Base-by-base conservation (phyloP, 2,329 filamentous ascomycete genomes). In the Orbilia brochopaga region DNA sequence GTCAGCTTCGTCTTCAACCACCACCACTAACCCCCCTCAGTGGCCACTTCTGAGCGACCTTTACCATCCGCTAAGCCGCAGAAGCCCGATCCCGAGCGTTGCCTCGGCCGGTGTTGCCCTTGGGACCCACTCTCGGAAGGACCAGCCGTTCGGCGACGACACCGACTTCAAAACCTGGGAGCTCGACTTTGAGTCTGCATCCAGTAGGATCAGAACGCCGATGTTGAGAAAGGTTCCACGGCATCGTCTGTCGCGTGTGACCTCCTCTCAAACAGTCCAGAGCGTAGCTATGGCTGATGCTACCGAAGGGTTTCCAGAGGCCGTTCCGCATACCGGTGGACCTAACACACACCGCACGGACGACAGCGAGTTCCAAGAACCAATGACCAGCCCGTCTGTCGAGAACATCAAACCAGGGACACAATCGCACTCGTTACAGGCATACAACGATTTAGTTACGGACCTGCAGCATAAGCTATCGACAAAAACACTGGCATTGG, bases 381-480 rank as follows among this genome's bases (percentile, higher is more conserved):
- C 8, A 2, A 54, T 42, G 27, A 11, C 27, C 8, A 48, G n/a
- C 2, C 37, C 24, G 21, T 17, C 58, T 8, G 46, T 19, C 4
- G 65, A 50, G 11, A 15, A 23, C 19, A 44, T 60, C 10, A 53
- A 59, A 11, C 23, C 37, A 7, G 54, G 50, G 13, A 13, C 48
- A 13, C 37, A 50, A 21, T 59, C 61, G 24, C 66, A 59, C 30
- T 60, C 66, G 11, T 17, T 70, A 17, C 58, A 70, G 54, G 66
- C 40, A 21, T 70, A 70, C 17, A 70, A 59, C n/a, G 66, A 70
- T 27, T 13, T 70, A 4, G 54, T 70, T 5, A 51, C 59, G 23
- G 59, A 70, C 42, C 48, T 70, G 44, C 66, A 70, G 27, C 66
- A 70, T 56, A 70, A 70, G 30, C 52, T 70, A 56, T 70, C 66